These are phyloP conservation scores for Helicosporidium sp. DNA, from an alignment of 139 green algal genomes.

Conservation along the genomic window DNA sequence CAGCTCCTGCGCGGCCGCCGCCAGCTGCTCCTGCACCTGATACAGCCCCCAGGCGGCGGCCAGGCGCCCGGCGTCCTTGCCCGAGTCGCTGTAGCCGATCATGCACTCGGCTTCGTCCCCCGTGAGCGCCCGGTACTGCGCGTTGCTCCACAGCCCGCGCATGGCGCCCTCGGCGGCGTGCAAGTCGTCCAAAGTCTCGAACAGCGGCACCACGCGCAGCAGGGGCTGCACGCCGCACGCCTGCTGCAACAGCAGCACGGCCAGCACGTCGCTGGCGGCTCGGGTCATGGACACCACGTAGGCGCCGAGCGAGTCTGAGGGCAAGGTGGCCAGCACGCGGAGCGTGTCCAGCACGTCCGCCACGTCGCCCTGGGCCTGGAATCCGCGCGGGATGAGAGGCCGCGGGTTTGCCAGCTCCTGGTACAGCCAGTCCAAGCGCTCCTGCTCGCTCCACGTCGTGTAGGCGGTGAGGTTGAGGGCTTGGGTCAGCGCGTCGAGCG, in stretches of 20 bases:
- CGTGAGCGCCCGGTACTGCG: conserved; percentile 5
- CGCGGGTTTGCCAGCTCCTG: conserved; percentile 55
- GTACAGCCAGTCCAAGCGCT: conserved; percentile 55
- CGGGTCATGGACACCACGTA: conserved; percentile 93
- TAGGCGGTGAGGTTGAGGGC: conserved; percentile 59
- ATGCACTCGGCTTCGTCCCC: conserved; percentile 53
- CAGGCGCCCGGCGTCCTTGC: conserved; percentile 88
- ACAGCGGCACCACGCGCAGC: conserved; percentile 81
- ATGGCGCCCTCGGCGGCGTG: conserved; percentile 38
- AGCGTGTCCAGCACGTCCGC: conserved; percentile 74
- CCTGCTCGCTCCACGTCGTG: conserved; percentile 72
- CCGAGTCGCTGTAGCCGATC: conserved; percentile 91
- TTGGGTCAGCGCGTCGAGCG: conserved; percentile 69
- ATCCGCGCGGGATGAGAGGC: conserved; percentile 63
- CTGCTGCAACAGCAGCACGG: conserved; percentile 82
- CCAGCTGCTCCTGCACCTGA: conserved; percentile 33
- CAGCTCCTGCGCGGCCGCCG: conserved; percentile 16
- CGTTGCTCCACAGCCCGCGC: conserved; percentile 27
- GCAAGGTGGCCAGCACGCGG: conserved; percentile 30
- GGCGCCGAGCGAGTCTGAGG: conserved; percentile 48
- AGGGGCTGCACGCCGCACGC: conserved; percentile 10
- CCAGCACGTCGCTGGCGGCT: conserved; percentile 69
- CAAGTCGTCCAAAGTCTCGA: conserved; percentile 86
- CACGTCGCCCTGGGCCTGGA: conserved; percentile 53
- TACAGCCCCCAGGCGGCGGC: conserved; percentile 82